Evolutionary conservation across 495 filamentous ascomycete genomes (phyloP).

Genomic region (Stereocaulon alpinum): DNA sequence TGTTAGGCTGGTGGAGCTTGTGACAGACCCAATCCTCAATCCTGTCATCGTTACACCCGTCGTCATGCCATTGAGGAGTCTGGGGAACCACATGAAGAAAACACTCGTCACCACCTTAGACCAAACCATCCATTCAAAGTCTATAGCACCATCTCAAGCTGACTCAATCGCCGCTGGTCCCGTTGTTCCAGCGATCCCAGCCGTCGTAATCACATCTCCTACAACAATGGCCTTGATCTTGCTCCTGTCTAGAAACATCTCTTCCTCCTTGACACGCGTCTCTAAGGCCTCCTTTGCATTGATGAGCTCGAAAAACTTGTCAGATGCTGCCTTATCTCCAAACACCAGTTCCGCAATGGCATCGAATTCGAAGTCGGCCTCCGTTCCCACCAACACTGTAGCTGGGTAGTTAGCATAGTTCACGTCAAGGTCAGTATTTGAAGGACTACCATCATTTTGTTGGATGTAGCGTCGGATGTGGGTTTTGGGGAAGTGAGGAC

Average conservation of each 20-base stretch:
- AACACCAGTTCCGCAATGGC: conserved; percentile 30
- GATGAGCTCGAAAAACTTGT: conserved; percentile 24
- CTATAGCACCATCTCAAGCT: too few species aligned
- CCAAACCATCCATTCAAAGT: too few species aligned
- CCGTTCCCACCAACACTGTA: conserved; percentile 27
- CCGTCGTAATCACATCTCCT: conserved; percentile 18
- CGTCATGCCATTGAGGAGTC: too few species aligned
- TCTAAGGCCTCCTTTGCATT: conserved; percentile 21
- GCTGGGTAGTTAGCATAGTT: conserved; percentile 22
- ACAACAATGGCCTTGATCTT: conserved; percentile 24
- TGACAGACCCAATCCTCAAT: too few species aligned
- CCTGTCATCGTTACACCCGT: too few species aligned
- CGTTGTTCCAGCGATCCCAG: too few species aligned
- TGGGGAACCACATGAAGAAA: too few species aligned
- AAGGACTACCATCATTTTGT: conserved; percentile 2
- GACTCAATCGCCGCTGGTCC: too few species aligned
- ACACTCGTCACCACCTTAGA: too few species aligned
- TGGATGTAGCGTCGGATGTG: conserved; percentile 28
- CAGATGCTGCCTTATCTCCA: conserved; percentile 25
- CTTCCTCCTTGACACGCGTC: conserved; percentile 21
- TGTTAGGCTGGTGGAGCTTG: too few species aligned
- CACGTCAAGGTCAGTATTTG: not conserved
- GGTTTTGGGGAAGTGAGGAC: conserved; percentile 23
- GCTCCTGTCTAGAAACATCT: conserved; percentile 28
- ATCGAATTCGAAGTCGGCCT: conserved; percentile 34